phyloP scores from a whole-genome alignment of 352 stramenopile genomes.

The Globisporangium polare region DNA sequence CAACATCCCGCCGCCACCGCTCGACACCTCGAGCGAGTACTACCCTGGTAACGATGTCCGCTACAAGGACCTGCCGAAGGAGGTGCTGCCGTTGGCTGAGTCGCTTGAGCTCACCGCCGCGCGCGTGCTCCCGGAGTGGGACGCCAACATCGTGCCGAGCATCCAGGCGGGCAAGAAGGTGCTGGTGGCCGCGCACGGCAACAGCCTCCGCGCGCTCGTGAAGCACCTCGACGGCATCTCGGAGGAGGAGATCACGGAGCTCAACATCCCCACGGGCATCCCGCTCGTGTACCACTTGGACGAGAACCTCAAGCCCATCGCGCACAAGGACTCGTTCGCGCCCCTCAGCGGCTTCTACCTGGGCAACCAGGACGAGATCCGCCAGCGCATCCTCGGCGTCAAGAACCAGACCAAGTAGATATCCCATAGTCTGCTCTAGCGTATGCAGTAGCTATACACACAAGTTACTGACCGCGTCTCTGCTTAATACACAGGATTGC shows the following conservation, averaged over 20 bases:
- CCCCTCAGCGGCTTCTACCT: conserved; percentile 81
- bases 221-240: conserved; percentile 94
- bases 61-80: conserved; percentile 84
- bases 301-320: conserved; percentile 81
- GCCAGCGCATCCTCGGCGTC: conserved; percentile 94
- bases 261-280: conserved; percentile 93
- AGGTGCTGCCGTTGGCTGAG: conserved; percentile 90
- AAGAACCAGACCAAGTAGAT: conserved; percentile 97
- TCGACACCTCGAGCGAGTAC: conserved; percentile 90
- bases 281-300: conserved; percentile 88
- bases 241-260: conserved; percentile 91
- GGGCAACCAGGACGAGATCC: conserved; percentile 96
- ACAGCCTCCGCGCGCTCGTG: conserved; percentile 90
- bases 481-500: not conserved
- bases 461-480: not conserved
- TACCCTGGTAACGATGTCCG: conserved; percentile 91
- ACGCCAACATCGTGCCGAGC: conserved; percentile 89
- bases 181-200: conserved; percentile 94
- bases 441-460: not conserved
- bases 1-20: conserved; percentile 95
- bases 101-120: conserved; percentile 93
- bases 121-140: conserved; percentile 90
- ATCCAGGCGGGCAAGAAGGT: conserved; percentile 93
- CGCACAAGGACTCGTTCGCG: conserved; percentile 79
- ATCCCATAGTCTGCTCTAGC: no score